Base-by-base conservation (phyloP, 805 yeast genomes). In the Priceomyces fermenticarens region DNA sequence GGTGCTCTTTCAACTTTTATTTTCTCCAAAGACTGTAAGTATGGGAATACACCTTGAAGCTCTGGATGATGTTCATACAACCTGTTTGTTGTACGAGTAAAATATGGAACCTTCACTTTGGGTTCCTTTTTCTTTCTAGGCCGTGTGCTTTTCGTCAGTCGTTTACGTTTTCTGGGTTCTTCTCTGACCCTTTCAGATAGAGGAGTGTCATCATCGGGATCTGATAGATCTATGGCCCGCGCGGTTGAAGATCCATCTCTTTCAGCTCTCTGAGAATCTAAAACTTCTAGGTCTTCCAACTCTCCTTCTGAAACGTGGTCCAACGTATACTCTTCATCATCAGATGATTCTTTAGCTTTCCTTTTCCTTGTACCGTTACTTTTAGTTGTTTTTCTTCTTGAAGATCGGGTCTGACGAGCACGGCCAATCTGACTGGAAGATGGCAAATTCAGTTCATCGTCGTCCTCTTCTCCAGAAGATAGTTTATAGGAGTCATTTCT, bases 21-120 rank as follows among this genome's bases (percentile, higher is more conserved):
- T 11, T 54, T 51, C 10, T 74, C 72, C 3, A 73, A 60, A 1
- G 67, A 60, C 34, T 70, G 78, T 38, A 91, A 67, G 41, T 77
- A 75, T 1, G 84, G 78, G 55, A 93, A 91, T 1, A 87, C 85
- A 29, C 78, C 78, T 45, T 75, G 73, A 39, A 93, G 67, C 40
- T 85, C 83, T 0, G 97, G 96, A 60, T 93, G 98, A 41, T 77
- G 71, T 31, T 78, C 85, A 53, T 74, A 86, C 13, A 93, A 65
- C 42, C 76, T 77, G 30, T 71, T 70, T 1, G 96, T 87, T 55
- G 81, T 75, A 35, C 91, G 69, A 33, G 85, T 81, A 61, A 77
- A 84, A 27, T 81, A 81, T 2, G 89, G 82, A 3, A 81, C 65
- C 52, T 81, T 83, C 6, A 80, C 82, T 49, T 75, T 74, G 10